phyloP scores from a whole-genome alignment of 2,329 filamentous ascomycete species.

The Aspergillus brunneoviolaceus region DNA sequence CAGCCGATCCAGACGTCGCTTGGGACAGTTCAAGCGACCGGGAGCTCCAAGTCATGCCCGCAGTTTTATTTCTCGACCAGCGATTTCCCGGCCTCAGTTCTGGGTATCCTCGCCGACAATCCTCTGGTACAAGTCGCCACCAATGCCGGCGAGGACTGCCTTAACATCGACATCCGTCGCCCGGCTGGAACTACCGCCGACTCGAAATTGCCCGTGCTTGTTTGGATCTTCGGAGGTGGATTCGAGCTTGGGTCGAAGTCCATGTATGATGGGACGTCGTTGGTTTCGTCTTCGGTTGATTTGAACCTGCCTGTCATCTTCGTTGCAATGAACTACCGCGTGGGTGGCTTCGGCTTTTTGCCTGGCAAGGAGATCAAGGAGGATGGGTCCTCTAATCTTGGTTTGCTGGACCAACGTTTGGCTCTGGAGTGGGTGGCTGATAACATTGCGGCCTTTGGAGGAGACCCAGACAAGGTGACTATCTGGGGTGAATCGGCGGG shows the following conservation, averaged over 20 bases:
- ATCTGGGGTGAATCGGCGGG: conserved; percentile 76
- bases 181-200: conserved; percentile 56
- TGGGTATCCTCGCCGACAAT: conserved; percentile 54
- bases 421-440: conserved; percentile 75
- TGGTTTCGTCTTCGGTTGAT: conserved; percentile 41
- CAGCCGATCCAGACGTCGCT: conserved; percentile 57
- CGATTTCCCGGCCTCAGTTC: conserved; percentile 43
- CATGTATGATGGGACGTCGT: conserved; percentile 36
- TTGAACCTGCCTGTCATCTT: conserved; percentile 67
- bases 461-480: conserved; percentile 74
- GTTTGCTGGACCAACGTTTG: conserved; percentile 70
- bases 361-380: conserved; percentile 65
- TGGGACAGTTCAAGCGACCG: conserved; percentile 62
- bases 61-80: conserved; percentile 65
- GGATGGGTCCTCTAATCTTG: conserved; percentile 69
- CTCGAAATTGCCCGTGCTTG: conserved; percentile 64
- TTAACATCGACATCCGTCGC: conserved; percentile 61
- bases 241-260: conserved; percentile 49
- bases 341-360: conserved; percentile 73
- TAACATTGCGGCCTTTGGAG: conserved; percentile 75
- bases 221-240: conserved; percentile 70
- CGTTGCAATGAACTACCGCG: conserved; percentile 75
- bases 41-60: conserved; percentile 63
- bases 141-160: conserved; percentile 62
- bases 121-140: conserved; percentile 59